A percentile compares a stretch with the other conserved stretches of the same genome.
These are phyloP conservation scores for Aureobasidium namibiae DNA, from an alignment of 2,329 filamentous ascomycete species.

Conservation along the genomic window DNA sequence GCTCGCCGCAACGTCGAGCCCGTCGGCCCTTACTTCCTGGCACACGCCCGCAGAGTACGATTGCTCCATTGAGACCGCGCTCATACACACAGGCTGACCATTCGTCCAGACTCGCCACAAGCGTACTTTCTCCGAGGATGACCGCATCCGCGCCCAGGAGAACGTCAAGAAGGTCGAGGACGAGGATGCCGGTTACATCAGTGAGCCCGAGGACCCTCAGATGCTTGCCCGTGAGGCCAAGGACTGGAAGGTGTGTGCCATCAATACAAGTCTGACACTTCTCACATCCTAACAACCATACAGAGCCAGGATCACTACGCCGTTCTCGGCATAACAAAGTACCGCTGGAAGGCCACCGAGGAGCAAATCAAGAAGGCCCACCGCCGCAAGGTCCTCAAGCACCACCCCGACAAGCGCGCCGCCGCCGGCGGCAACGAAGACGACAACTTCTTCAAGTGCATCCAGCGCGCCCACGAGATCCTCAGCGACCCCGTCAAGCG, in stretches of 20 bases:
- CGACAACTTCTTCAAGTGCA: slow-evolving; percentile 99
- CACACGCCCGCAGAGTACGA: slow-evolving; percentile 70
- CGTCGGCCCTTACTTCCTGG: slow-evolving; percentile 94
- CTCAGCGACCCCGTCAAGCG: slow-evolving; percentile 87
- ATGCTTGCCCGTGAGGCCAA: slow-evolving; percentile 91
- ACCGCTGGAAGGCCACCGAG: slow-evolving; percentile 86
- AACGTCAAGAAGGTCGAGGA: slow-evolving; percentile 94
- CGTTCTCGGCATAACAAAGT: slow-evolving; percentile 84
- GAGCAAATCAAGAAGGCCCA: slow-evolving; percentile 99
- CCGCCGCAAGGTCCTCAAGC: slow-evolving; percentile 98
- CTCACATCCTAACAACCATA: not conserved
- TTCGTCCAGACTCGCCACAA: slow-evolving; percentile 60
- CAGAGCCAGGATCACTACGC: slow-evolving; percentile 96
- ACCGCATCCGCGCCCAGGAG: slow-evolving; percentile 91
- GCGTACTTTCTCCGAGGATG: slow-evolving; percentile 97
- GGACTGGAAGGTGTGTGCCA: slow-evolving; percentile 82
- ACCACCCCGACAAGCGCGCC: slow-evolving; percentile 98
- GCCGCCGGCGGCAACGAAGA: slow-evolving; percentile 80
- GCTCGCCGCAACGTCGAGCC: slow-evolving; percentile 87
- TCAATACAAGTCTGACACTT: not conserved
- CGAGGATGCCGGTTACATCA: slow-evolving; percentile 81
- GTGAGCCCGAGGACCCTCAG: slow-evolving; percentile 85
- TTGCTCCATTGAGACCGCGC: slow-evolving; percentile 33
- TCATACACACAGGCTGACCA: not conserved
- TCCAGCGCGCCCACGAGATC: slow-evolving; percentile 94